Conservation (phyloP, 768 basidiomycete genomes). For the Mycena crocata region DNA sequence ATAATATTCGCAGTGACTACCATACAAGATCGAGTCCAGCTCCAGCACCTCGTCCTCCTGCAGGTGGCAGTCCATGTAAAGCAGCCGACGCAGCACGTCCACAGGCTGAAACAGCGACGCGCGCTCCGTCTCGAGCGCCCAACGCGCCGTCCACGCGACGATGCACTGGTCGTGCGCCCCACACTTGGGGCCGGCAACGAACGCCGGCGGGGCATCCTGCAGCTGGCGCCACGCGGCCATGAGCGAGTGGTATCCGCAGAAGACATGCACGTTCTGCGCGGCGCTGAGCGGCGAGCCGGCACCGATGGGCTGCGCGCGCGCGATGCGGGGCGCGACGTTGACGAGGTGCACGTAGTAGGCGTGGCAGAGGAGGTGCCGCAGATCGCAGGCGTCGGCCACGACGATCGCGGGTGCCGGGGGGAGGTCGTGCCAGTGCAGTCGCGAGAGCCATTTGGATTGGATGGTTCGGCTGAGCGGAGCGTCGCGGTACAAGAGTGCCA, state of each 20-base stretch:
- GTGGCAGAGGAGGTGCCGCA: slow-evolving; percentile 43
- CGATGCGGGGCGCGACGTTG: slow-evolving; percentile 37
- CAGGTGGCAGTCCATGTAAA: slow-evolving; percentile 45
- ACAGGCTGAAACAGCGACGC: slow-evolving; percentile 38
- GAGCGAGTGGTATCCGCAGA: slow-evolving; percentile 50
- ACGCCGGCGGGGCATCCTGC: slow-evolving; percentile 42
- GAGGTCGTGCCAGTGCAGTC: slow-evolving; percentile 44
- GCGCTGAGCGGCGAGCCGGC: slow-evolving; percentile 36
- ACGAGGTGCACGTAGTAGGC: slow-evolving; percentile 51
- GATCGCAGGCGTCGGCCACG: slow-evolving; percentile 42
- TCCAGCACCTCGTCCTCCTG: slow-evolving; percentile 44
- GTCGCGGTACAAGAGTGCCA: slow-evolving; percentile 47
- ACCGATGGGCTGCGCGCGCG: slow-evolving; percentile 30
- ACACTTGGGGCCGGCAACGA: slow-evolving; percentile 46
- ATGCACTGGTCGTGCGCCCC: slow-evolving; percentile 48
- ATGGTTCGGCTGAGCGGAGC: slow-evolving; percentile 39
- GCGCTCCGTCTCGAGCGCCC: slow-evolving; percentile 43
- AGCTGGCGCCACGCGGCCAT: slow-evolving; percentile 47
- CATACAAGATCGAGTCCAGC: slow-evolving; percentile 48
- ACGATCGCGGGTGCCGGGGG: slow-evolving; percentile 45
- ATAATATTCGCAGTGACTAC: too few species aligned
- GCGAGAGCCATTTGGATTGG: slow-evolving; percentile 47
- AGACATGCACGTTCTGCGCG: slow-evolving; percentile 46
- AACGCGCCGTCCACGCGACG: slow-evolving; percentile 50
- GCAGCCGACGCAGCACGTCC: slow-evolving; percentile 52